Base-by-base conservation (phyloP, 2,329 filamentous ascomycete species). In the Colletotrichum spinosum region DNA sequence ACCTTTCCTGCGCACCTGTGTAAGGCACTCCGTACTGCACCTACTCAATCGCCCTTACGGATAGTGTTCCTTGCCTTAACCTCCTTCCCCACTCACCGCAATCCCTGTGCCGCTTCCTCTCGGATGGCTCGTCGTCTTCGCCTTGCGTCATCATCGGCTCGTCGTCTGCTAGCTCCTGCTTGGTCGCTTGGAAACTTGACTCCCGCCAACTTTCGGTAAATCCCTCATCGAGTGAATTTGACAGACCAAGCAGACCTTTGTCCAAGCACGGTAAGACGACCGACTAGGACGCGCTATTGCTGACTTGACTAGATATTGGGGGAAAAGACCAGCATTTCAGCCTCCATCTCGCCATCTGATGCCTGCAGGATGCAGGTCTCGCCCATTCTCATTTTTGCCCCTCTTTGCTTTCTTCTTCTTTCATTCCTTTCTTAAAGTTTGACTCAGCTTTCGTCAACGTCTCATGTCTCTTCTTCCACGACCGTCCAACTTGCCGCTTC, bases 81-180 rank as follows among this genome's bases (percentile, higher is more conserved):
- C 7, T 2, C 37, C 35, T 37, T 13, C 13, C 11, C 9, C 25
- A 11, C 38, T n/a, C 9, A 48, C 46, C 46, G 33, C 37, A 15
- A 44, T n/a, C 8, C 42, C 8, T 13, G 13, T n/a, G 13, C 13
- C 13, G 7, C 13, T 58, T 51, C 46, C 55, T 51, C 37, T 48
- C 46, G 44, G 54, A 34, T 49, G 34, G 17, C 44, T 12, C 44
- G 8, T 39, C 34, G 5, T 38, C 13, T 45, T 49, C 37, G 12
- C 44, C 54, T 58, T 58, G 55, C 55, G 55, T 58, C 55, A 58
- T 58, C 25, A 38, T n/a, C 46, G 51, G 34, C 13, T n/a, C 46
- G 8, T 37, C 39, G 37, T 33, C 46, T 51, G 12, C 39, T 58
- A 51, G 46, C 25, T n/a, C 9, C 33, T 37, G 17, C 39, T 44